phyloP scores from a whole-genome alignment of 352 stramenopile species.

The Phytophthora uliginosa region DNA sequence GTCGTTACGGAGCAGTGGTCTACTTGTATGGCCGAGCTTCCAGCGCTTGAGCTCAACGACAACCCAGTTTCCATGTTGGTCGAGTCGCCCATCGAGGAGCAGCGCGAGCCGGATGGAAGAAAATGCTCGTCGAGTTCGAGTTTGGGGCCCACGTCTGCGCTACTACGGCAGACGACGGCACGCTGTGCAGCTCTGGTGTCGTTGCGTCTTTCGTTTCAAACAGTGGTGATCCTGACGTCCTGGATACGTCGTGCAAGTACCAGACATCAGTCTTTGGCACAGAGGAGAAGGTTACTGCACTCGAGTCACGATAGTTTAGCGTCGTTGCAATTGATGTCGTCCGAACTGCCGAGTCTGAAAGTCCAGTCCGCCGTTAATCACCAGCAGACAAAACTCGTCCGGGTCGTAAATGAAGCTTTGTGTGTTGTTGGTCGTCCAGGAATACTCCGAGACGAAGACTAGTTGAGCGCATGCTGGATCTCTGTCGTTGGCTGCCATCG shows the following conservation, averaged over 20 bases:
- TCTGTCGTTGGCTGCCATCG: neutral
- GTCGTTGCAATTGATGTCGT: too few relatives aligned
- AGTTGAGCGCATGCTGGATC: slow-evolving; percentile 32
- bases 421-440: slow-evolving; percentile 2
- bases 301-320: too few relatives aligned
- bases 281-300: too few relatives aligned
- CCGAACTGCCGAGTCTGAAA: too few relatives aligned
- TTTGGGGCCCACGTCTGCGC: slow-evolving; percentile 49
- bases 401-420: slow-evolving; percentile 38
- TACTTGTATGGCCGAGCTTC: too few relatives aligned
- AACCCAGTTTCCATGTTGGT: too few relatives aligned
- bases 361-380: slow-evolving; percentile 41
- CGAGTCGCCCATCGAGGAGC: too few relatives aligned
- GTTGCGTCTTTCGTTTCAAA: slow-evolving; percentile 45
- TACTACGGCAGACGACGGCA: slow-evolving; percentile 35
- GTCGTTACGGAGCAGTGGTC: too few relatives aligned
- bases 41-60: too few relatives aligned
- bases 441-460: neutral
- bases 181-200: slow-evolving; percentile 45
- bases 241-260: slow-evolving; percentile 58
- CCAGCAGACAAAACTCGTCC: slow-evolving; percentile 50
- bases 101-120: too few relatives aligned
- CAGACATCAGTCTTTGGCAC: too few relatives aligned
- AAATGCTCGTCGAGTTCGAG: too few relatives aligned
- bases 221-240: slow-evolving; percentile 29